Base-by-base conservation (phyloP, 495 filamentous ascomycete species). In the Podospora pseudopauciseta region DNA sequence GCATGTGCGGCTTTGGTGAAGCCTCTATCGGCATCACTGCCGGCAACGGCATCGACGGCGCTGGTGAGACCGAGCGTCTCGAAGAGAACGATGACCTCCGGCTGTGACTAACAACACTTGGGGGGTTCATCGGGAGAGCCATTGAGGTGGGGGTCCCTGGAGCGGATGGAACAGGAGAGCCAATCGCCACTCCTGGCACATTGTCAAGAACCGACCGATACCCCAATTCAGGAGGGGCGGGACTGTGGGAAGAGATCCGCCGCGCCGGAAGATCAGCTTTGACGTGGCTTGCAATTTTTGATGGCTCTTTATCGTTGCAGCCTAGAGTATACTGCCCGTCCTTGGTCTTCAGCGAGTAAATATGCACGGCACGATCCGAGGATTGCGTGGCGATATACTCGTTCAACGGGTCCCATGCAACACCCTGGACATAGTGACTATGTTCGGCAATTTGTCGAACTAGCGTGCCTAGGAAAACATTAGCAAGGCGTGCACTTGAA, bases 361-460 rank as follows among this genome's bases (percentile, higher is more conserved):
- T 94, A 79, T 99, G 95, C 20, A 97, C 94, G 1, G 95, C 97
- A 73, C 95, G 89, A 79, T 99, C 95, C 0, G 95, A 99, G 2
- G 95, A 98, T 76, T 99, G 95, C 23, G 95, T 99, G 23, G 96
- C 95, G 59, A 99, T 91, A 77, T 91, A 99, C 82, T 99, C 95
- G 78, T 99, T 99, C 32, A 97, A 80, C 44, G 95, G 95, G 80
- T 99, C 95, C 95, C 95, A 99, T 2, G 96, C 93, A 19, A 99
- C 95, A 49, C 95, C 95, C 81, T 99, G 95, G 20, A 99, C 95
- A 74, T 97, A 99, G 78, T 99, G 95, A 73, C 94, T 97, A 80
- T 99, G 95, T 76, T 99, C 95, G 56, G 95, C 96, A 70, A 99
- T 99, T 76, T 97, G 94, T 65, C 95, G 89, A 66, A 99, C 90